A percentile compares a stretch with the other conserved stretches of the same genome.
Conservation (phyloP, 1,139 yeast species). For the Taphrina communis region DNA sequence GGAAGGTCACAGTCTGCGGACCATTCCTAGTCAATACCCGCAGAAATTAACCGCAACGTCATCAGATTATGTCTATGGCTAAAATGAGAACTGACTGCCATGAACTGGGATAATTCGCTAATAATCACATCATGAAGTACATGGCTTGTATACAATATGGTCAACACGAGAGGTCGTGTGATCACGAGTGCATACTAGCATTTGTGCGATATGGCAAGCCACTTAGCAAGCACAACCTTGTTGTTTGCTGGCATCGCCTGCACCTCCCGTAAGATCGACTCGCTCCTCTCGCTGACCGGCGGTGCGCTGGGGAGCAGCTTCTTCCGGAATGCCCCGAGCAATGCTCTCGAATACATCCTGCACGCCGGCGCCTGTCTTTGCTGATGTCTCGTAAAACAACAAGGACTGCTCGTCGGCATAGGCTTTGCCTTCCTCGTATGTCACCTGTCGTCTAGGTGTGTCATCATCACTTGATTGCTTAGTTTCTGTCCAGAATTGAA, state of each 20-base stretch:
- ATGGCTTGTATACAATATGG: too few relatives aligned
- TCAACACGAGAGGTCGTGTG: too few relatives aligned
- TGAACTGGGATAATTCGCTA: too few relatives aligned
- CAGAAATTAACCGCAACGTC: too few relatives aligned
- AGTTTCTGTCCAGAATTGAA: not conserved
- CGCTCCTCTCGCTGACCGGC: conserved; percentile 40
- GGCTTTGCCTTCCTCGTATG: conserved; percentile 80
- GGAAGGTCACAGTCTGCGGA: too few relatives aligned
- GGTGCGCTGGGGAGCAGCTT: conserved; percentile 15
- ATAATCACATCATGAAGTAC: too few relatives aligned
- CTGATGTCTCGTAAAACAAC: conserved; percentile 91
- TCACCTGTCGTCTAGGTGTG: conserved; percentile 69
- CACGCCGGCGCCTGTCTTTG: conserved; percentile 89
- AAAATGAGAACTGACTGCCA: too few relatives aligned
- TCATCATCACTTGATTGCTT: conserved; percentile 10
- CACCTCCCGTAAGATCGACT: conserved; percentile 32
- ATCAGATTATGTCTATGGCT: too few relatives aligned
- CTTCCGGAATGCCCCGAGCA: conserved; percentile 55
- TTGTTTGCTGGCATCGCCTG: conserved; percentile 23
- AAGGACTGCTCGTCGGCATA: conserved; percentile 84
- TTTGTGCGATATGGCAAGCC: too few relatives aligned
- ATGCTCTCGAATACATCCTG: conserved; percentile 90
- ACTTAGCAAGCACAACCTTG: conserved; percentile 37
- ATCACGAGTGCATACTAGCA: too few relatives aligned
- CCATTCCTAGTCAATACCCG: too few relatives aligned